Evolutionary conservation across 768 basidiomycete genomes (phyloP).

Genomic region (Pleurotus salmoneostramineus): DNA sequence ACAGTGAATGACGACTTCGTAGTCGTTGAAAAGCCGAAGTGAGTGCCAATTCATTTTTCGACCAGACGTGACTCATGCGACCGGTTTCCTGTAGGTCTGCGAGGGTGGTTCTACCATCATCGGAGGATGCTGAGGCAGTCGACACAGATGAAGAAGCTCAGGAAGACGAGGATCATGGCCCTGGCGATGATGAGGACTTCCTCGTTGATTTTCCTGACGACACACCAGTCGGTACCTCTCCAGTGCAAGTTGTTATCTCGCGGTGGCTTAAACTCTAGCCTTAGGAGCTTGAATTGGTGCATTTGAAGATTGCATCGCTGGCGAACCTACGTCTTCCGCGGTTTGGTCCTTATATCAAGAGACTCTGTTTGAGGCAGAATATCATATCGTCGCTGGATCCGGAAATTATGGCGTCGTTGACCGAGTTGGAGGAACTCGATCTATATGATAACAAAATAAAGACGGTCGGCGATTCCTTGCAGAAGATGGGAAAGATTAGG

Average conservation of each 20-base stretch:
- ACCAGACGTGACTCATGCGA: slow-evolving; percentile 21
- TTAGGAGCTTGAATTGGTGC: slow-evolving; percentile 86
- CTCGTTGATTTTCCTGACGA: slow-evolving; percentile 80
- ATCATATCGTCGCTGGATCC: slow-evolving; percentile 70
- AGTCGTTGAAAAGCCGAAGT: not conserved
- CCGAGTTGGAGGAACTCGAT: slow-evolving; percentile 83
- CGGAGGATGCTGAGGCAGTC: not conserved
- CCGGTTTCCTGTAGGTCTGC: slow-evolving; percentile 3
- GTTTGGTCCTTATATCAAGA: slow-evolving; percentile 66
- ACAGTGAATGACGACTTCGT: not conserved
- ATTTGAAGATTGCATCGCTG: slow-evolving; percentile 71
- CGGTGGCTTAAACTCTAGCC: not conserved
- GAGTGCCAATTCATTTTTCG: slow-evolving; percentile 7
- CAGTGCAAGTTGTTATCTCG: not conserved
- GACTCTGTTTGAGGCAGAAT: slow-evolving; percentile 86
- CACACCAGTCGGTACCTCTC: slow-evolving; percentile 57
- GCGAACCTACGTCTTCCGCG: slow-evolving; percentile 65
- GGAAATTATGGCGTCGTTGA: slow-evolving; percentile 62
- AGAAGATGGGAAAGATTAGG: slow-evolving; percentile 51
- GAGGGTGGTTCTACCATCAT: slow-evolving; percentile 14
- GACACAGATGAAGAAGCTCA: slow-evolving; percentile 32
- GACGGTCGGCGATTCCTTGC: slow-evolving; percentile 60
- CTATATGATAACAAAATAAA: slow-evolving; percentile 96
- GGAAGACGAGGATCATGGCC: slow-evolving; percentile 33
- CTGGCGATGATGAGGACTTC: slow-evolving; percentile 63